Base-by-base conservation (phyloP, 805 yeast species). In the Saccharomycopsis babjevae region DNA sequence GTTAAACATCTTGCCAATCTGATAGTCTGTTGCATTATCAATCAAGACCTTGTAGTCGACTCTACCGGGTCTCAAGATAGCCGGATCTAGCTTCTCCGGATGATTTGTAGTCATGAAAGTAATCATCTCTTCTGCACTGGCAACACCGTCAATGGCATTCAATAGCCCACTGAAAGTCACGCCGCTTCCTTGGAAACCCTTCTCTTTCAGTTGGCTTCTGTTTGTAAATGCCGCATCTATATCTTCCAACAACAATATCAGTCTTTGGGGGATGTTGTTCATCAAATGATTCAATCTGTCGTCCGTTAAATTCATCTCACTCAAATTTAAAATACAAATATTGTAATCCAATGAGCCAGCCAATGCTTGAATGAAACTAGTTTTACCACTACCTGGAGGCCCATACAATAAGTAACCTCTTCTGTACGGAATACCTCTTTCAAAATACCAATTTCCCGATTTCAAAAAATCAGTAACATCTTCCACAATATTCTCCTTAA, bases 21-120 rank as follows among this genome's bases (percentile, higher is more conserved):
- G 99, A 69, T 80, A 79, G 50, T 82, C 82, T 0, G 93, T 79
- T n/a, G 98, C 98, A 71, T 93, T 89, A 66, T 88, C 94, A 46
- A 94, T 82, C 68, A 85, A 76, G 22, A 84, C 86, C 73, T 90
- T 89, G 72, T 79, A 84, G 70, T 94, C 99, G 38, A 94, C 86
- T 73, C 99, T 80, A 1, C 99, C 99, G 0, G 99, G 99, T 66
- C 99, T 80, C 71, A 94, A 75, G 54, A 94, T 79, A 0, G 99
- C 99, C 1, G 97, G 90, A 68, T 94, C 99, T 43, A 94, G 76
- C 65, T 83, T 83, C 65, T 94, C 98, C 0, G 97, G 97, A 69
- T 94, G 99, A 72, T 94, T 94, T 22, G 99, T 93, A 22, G 99
- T 94, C 99, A 94, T 94, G 73, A 94, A 94, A 0, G 97, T 93